Evolutionary conservation across 306 rosid genomes (phyloP).

Genomic region (Dalbergia cochinchinensis): DNA sequence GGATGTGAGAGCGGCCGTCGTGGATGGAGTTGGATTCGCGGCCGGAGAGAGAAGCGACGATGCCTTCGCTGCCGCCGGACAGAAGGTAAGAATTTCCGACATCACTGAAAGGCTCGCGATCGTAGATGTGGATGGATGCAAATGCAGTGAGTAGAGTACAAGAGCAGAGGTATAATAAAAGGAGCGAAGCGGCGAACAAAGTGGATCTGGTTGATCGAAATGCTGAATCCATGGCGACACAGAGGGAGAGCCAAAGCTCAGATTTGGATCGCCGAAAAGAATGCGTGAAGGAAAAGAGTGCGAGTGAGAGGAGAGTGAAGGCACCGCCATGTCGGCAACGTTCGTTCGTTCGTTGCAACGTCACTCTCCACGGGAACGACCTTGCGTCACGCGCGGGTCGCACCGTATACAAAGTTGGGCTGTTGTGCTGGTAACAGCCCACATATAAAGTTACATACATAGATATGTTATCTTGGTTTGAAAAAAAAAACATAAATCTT

Average conservation of each 20-base stretch:
- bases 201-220: constrained; percentile 42
- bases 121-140: constrained; percentile 88
- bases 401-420: no score
- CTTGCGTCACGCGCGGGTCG: constrained; percentile 1
- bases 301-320: neutral
- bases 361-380: neutral
- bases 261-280: constrained; percentile 49
- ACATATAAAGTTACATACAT: no score
- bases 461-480: no score
- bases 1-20: constrained; percentile 67
- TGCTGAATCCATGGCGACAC: constrained; percentile 61
- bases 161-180: constrained; percentile 23
- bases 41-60: constrained; percentile 57
- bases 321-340: constrained; percentile 6
- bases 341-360: constrained; percentile 1
- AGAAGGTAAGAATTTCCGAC: constrained; percentile 89
- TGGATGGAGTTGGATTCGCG: constrained; percentile 43
- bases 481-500: no score
- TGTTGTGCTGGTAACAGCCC: no score
- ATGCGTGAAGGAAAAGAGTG: constrained; percentile 6
- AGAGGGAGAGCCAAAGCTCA: neutral
- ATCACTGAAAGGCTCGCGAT: constrained; percentile 66
- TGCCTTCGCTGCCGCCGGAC: constrained; percentile 97
- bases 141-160: constrained; percentile 40
- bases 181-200: constrained; percentile 31